phyloP scores from a whole-genome alignment of 2,329 filamentous ascomycete species.

The Calonectria pauciramosa region DNA sequence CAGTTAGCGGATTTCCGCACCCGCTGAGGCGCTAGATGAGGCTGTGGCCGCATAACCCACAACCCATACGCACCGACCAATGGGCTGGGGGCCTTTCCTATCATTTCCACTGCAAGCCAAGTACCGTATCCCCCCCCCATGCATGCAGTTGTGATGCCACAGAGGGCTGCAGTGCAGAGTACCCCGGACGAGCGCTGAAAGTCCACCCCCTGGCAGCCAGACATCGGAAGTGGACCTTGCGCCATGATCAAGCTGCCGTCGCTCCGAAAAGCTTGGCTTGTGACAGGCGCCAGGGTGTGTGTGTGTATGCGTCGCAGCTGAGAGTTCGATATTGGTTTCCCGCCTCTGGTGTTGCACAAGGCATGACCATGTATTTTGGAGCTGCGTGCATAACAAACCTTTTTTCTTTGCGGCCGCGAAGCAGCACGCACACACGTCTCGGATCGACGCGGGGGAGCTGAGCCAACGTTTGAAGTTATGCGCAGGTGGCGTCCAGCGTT shows the following conservation, averaged over 20 bases:
- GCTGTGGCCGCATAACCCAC: constrained; percentile 6
- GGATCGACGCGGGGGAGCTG: not conserved
- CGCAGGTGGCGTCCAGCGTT: not conserved
- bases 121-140: not conserved
- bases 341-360: not conserved
- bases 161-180: not conserved
- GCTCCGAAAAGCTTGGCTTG: not conserved
- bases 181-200: not conserved
- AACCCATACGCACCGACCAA: not conserved
- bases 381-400: not conserved
- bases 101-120: not conserved
- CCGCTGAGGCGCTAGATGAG: not conserved
- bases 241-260: not conserved
- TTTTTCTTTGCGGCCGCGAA: not conserved
- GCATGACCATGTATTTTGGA: not conserved
- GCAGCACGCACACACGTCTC: not conserved
- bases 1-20: constrained; percentile 7
- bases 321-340: not conserved
- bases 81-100: not conserved
- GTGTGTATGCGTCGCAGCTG: not conserved
- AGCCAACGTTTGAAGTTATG: not conserved
- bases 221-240: constrained; percentile 1
- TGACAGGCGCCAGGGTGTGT: not conserved
- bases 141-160: not conserved
- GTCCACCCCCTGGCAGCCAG: not conserved